Evolutionary conservation across 1,284 basidiomycete genomes (phyloP).

Genomic region (Mycena citricolor): DNA sequence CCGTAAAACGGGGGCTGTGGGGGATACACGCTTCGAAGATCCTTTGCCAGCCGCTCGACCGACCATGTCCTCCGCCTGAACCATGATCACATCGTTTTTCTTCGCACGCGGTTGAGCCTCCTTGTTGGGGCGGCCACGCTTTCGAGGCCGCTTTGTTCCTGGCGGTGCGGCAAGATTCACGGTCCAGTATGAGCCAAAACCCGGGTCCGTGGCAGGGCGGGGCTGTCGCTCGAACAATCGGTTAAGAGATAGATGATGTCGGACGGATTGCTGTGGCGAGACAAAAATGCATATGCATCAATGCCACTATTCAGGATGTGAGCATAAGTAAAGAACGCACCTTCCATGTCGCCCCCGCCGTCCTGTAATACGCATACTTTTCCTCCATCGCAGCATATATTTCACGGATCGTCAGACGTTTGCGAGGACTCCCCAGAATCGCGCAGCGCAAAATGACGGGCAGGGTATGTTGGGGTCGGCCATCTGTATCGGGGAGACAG

Average conservation of each 20-base stretch:
- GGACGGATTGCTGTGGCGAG: slow-evolving; percentile 73
- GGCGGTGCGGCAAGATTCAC: slow-evolving; percentile 77
- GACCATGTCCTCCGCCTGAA: slow-evolving; percentile 6
- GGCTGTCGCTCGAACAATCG: slow-evolving; percentile 76
- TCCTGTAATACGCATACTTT: slow-evolving; percentile 77
- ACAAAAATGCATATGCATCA: slow-evolving; percentile 11
- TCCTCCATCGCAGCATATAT: slow-evolving; percentile 82
- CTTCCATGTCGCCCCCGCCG: slow-evolving; percentile 80
- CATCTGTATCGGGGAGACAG: slow-evolving; percentile 74
- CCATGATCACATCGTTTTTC: slow-evolving; percentile 26
- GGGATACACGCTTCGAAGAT: slow-evolving; percentile 14
- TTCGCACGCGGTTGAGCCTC: slow-evolving; percentile 26
- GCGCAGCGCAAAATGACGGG: slow-evolving; percentile 79
- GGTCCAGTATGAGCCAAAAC: slow-evolving; percentile 83
- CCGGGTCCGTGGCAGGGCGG: slow-evolving; percentile 76
- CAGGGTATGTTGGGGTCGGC: slow-evolving; percentile 75
- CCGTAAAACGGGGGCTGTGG: too few species aligned
- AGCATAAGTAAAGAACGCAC: slow-evolving; percentile 37
- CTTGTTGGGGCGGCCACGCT: slow-evolving; percentile 66
- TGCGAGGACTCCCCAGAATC: slow-evolving; percentile 70
- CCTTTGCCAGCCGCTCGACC: not conserved
- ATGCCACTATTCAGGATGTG: slow-evolving; percentile 9
- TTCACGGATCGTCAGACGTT: slow-evolving; percentile 76
- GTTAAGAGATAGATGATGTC: slow-evolving; percentile 78
- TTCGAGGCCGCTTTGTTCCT: slow-evolving; percentile 77